A percentile compares a stretch with the other conserved stretches of the same genome.
These are phyloP conservation scores for Leptographium wingfieldii DNA, from an alignment of 2,329 filamentous ascomycete genomes.

Conservation along the genomic window DNA sequence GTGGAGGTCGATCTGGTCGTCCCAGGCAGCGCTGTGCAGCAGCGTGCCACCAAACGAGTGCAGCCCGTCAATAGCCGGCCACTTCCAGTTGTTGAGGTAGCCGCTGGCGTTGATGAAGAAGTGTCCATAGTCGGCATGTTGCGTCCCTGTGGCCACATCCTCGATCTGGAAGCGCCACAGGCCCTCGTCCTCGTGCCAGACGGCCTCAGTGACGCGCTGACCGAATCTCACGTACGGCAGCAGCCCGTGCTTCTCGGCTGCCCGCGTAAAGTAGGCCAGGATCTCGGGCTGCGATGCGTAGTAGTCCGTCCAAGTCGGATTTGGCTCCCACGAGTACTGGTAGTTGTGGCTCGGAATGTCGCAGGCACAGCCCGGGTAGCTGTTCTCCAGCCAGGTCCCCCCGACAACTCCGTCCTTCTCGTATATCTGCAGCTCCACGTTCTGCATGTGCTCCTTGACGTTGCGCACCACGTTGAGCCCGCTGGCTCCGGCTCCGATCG, in stretches of 20 bases:
- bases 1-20: slow-evolving; percentile 11
- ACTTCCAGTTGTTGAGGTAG: slow-evolving; percentile 37
- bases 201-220: slow-evolving; percentile 3
- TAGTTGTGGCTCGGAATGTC: slow-evolving; percentile 13
- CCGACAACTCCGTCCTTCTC: slow-evolving; percentile 10
- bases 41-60: slow-evolving; percentile 8
- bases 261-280: slow-evolving; percentile 4
- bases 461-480: slow-evolving; percentile 8
- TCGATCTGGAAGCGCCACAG: slow-evolving; percentile 4
- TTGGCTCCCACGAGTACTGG: slow-evolving; percentile 10
- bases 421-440: slow-evolving; percentile 10
- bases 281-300: slow-evolving; percentile 9
- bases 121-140: slow-evolving; percentile 22
- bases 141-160: neutral
- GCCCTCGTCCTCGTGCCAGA: slow-evolving; percentile 9
- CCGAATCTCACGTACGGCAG: slow-evolving; percentile 6
- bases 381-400: slow-evolving; percentile 13
- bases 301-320: slow-evolving; percentile 9
- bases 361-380: slow-evolving; percentile 13
- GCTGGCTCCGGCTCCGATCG: slow-evolving; percentile 29
- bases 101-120: slow-evolving; percentile 36
- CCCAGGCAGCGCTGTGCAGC: slow-evolving; percentile 11
- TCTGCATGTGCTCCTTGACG: slow-evolving; percentile 7
- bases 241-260: slow-evolving; percentile 7
- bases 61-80: slow-evolving; percentile 19